Percentiles rank a stretch among this genome's conserved stretches.
Conservation (phyloP, 805 yeast species). For the Torulaspora franciscae region DNA sequence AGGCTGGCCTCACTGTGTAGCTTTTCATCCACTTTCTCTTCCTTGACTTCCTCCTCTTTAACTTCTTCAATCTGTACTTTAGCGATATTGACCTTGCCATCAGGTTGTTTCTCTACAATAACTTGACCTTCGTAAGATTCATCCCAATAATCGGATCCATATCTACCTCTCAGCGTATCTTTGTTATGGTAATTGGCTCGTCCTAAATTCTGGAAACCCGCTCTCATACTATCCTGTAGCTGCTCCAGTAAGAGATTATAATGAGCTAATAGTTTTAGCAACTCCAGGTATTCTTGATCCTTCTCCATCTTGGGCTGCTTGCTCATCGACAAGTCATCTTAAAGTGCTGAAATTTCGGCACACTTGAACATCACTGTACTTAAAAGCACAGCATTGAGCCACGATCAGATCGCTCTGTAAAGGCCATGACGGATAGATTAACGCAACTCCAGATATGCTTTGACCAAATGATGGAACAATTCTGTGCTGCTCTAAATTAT, state of each 20-base stretch:
- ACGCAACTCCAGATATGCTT: slow-evolving; percentile 87
- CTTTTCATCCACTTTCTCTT: slow-evolving; percentile 10
- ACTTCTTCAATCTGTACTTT: slow-evolving; percentile 2
- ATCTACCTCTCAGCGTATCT: slow-evolving; percentile 30
- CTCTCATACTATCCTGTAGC: slow-evolving; percentile 22
- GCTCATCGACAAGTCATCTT: not conserved
- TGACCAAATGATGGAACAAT: slow-evolving; percentile 73
- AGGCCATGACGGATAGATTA: slow-evolving; percentile 70
- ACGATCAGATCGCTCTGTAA: not conserved
- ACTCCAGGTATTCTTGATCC: slow-evolving; percentile 8
- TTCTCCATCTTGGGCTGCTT: slow-evolving; percentile 3
- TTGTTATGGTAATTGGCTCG: slow-evolving; percentile 34
- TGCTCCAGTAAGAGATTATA: slow-evolving; percentile 31
- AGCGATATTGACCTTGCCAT: slow-evolving; percentile 2
- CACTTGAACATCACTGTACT: not conserved
- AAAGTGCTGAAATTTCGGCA: slow-evolving; percentile 1
- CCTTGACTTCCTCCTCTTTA: not conserved
- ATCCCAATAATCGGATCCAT: slow-evolving; percentile 35
- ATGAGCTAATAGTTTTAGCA: slow-evolving; percentile 20
- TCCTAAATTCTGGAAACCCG: slow-evolving; percentile 27
- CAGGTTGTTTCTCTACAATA: slow-evolving; percentile 8
- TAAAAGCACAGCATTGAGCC: not conserved
- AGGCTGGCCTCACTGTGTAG: slow-evolving; percentile 3
- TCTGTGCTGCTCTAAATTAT: slow-evolving; percentile 71
- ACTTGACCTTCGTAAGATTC: slow-evolving; percentile 26